Conservation (phyloP, 805 yeast genomes). For the Pichia deserticola region DNA sequence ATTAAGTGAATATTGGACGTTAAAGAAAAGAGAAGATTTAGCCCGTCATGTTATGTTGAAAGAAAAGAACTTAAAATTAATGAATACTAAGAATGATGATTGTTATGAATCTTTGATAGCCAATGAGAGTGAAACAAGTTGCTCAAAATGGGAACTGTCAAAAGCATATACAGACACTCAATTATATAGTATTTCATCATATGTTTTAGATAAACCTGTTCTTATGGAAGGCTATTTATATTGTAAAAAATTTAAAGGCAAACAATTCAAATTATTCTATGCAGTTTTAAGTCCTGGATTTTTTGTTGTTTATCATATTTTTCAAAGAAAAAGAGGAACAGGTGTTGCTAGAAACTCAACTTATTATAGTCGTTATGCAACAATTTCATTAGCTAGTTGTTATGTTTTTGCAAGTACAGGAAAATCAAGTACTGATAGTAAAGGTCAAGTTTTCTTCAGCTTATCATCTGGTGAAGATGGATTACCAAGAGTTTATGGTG, state of each 20-base stretch:
- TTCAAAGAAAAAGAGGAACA: constrained; percentile 34
- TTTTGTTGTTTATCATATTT: constrained; percentile 49
- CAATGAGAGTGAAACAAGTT: constrained; percentile 20
- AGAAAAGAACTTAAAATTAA: constrained; percentile 35
- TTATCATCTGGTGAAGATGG: constrained; percentile 47
- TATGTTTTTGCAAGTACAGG: constrained; percentile 69
- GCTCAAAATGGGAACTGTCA: constrained; percentile 46
- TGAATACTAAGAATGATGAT: constrained; percentile 44
- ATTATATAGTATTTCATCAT: constrained; percentile 47
- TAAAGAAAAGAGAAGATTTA: constrained; percentile 35
- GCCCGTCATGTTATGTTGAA: constrained; percentile 31
- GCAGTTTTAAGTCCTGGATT: constrained; percentile 67
- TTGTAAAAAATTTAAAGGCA: constrained; percentile 61
- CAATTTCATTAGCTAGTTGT: constrained; percentile 58
- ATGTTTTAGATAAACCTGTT: constrained; percentile 53
- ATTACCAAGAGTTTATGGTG: constrained; percentile 66
- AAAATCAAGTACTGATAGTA: constrained; percentile 45
- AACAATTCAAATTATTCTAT: constrained; percentile 53
- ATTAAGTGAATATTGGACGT: constrained; percentile 53
- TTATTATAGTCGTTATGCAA: constrained; percentile 44
- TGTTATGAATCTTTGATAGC: constrained; percentile 45
- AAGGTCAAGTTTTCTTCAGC: constrained; percentile 29
- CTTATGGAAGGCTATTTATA: constrained; percentile 60
- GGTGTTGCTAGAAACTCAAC: constrained; percentile 41
- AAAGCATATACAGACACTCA: constrained; percentile 45